A percentile compares a stretch with the other conserved stretches of the same genome.
phyloP scores from a whole-genome alignment of 2,329 filamentous ascomycete species.

The Epicoccum sorghinum region DNA sequence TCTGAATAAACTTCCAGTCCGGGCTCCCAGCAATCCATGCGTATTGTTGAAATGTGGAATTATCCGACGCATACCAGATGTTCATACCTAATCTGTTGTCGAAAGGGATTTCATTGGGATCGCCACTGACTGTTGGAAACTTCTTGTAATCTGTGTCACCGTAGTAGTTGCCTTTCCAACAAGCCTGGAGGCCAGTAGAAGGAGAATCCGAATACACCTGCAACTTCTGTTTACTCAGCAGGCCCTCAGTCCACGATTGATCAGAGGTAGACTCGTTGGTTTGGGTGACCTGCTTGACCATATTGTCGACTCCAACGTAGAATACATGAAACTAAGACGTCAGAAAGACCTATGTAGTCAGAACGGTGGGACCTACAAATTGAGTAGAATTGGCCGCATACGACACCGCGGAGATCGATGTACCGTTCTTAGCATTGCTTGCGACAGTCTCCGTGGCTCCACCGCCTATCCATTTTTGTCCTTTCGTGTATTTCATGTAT shows the following conservation, averaged over 20 bases:
- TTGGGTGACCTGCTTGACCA: conserved; percentile 48
- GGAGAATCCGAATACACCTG: conserved; percentile 88
- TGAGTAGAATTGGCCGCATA: conserved; percentile 47
- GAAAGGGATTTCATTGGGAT: conserved; percentile 31
- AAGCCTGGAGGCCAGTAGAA: conserved; percentile 81
- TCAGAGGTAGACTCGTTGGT: conserved; percentile 42
- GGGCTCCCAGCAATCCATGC: conserved; percentile 49
- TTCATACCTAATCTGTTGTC: conserved; percentile 49
- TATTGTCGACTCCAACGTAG: conserved; percentile 50
- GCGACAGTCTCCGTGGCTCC: conserved; percentile 48
- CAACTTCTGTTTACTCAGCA: conserved; percentile 73
- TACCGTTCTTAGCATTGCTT: conserved; percentile 52
- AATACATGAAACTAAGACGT: conserved; percentile 46
- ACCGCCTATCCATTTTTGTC: conserved; percentile 50
- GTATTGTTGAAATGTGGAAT: conserved; percentile 49
- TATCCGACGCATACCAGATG: conserved; percentile 52
- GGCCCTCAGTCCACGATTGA: conserved; percentile 48
- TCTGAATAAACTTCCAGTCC: conserved; percentile 45
- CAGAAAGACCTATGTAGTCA: background rate
- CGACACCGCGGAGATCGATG: conserved; percentile 52
- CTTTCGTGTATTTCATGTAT: conserved; percentile 46
- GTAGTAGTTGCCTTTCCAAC: conserved; percentile 73
- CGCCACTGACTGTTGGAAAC: conserved; percentile 40
- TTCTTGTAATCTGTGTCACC: conserved; percentile 48
- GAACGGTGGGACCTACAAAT: conserved; percentile 38